phyloP scores from a whole-genome alignment of 495 filamentous ascomycete genomes.

The Aspergillus nidulans region DNA sequence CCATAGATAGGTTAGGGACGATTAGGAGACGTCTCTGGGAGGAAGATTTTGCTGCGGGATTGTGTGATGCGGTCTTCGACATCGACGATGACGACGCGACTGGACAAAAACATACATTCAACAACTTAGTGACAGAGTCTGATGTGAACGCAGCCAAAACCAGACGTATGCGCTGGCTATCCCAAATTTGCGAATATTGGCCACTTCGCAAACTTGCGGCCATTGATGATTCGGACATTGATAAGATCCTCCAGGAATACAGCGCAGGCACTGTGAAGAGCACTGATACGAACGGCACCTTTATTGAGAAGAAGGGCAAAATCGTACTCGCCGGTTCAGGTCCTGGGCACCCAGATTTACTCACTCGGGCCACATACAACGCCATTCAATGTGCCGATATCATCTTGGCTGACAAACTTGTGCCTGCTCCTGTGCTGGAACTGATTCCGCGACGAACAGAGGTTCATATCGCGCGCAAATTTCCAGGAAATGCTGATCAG shows the following conservation, averaged over 20 bases:
- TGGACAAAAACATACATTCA: constrained; percentile 85
- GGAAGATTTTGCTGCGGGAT: constrained; percentile 61
- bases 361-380: constrained; percentile 83
- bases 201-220: constrained; percentile 74
- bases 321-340: constrained; percentile 92
- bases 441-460: constrained; percentile 86
- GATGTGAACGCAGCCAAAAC: constrained; percentile 72
- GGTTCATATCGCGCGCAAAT: constrained; percentile 92
- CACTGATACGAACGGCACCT: constrained; percentile 15
- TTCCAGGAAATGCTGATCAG: constrained; percentile 91
- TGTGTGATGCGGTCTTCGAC: constrained; percentile 40
- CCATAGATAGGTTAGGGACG: constrained; percentile 74
- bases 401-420: constrained; percentile 93
- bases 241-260: constrained; percentile 67
- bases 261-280: constrained; percentile 25
- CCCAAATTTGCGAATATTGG: constrained; percentile 99
- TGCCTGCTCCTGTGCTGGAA: constrained; percentile 79
- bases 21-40: constrained; percentile 73
- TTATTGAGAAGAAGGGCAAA: constrained; percentile 45
- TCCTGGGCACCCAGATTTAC: constrained; percentile 84
- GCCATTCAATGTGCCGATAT: constrained; percentile 82
- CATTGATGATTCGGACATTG: constrained; percentile 75
- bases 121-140: constrained; percentile 68
- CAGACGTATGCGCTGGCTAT: constrained; percentile 84
- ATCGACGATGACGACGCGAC: constrained; percentile 75